phyloP scores from a whole-genome alignment of 73 alveolate species.

The Paramecium sonneborni region DNA sequence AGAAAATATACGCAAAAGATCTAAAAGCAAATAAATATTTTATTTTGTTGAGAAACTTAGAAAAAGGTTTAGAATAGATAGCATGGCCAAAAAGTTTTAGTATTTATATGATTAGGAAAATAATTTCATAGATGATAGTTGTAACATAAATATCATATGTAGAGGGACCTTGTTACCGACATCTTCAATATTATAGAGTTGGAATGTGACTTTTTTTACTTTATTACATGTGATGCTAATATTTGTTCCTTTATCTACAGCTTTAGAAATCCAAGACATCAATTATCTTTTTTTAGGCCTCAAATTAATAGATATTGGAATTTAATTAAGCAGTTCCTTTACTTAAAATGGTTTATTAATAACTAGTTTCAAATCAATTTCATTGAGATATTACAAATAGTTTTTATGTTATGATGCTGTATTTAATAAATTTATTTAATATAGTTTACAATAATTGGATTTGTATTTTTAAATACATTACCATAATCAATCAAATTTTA shows the following conservation, averaged over 20 bases:
- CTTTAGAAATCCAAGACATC: background rate
- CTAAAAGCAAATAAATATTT: background rate
- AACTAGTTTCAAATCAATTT: background rate
- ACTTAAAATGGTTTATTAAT: background rate
- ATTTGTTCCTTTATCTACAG: background rate
- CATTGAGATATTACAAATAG: background rate
- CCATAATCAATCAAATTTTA: background rate
- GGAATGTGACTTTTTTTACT: background rate
- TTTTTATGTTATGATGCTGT: background rate
- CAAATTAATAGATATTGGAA: background rate
- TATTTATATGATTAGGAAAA: conserved; percentile 1
- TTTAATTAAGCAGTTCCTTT: background rate
- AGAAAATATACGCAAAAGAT: background rate
- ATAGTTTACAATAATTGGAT: background rate
- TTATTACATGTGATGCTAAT: background rate
- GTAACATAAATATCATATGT: background rate
- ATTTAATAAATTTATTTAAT: too few species aligned
- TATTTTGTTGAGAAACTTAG: background rate
- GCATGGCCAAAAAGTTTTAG: background rate
- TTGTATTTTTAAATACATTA: background rate
- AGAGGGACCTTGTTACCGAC: conserved; percentile 24
- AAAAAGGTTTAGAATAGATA: background rate
- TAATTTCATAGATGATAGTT: background rate
- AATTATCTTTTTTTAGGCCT: background rate
- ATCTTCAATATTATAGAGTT: background rate